These are phyloP conservation scores for Teunomyces lycoperdinae DNA, from an alignment of 805 yeast species.

Conservation along the genomic window DNA sequence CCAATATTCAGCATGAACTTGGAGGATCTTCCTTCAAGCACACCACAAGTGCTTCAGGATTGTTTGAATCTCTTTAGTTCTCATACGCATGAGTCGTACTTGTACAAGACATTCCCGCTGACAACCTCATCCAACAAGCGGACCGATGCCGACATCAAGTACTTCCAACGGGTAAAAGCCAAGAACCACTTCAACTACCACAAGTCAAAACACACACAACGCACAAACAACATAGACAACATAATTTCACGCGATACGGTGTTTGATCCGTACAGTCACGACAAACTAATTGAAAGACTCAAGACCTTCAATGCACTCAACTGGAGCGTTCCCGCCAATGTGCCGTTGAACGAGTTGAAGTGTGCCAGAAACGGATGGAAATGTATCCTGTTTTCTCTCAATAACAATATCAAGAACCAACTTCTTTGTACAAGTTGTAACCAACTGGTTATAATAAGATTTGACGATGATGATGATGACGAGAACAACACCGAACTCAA, in stretches of 20 bases:
- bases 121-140: slow-evolving; percentile 12
- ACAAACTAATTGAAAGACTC: slow-evolving; percentile 38
- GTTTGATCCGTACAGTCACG: slow-evolving; percentile 39
- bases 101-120: not conserved
- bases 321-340: slow-evolving; percentile 41
- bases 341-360: slow-evolving; percentile 41
- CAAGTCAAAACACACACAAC: slow-evolving; percentile 18
- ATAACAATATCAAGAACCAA: slow-evolving; percentile 25
- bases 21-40: slow-evolving; percentile 12
- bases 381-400: slow-evolving; percentile 32
- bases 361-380: slow-evolving; percentile 56
- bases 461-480: slow-evolving; percentile 40
- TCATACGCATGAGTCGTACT: slow-evolving; percentile 12
- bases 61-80: slow-evolving; percentile 20
- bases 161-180: slow-evolving; percentile 32
- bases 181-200: slow-evolving; percentile 39
- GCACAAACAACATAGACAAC: slow-evolving; percentile 9
- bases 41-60: slow-evolving; percentile 23
- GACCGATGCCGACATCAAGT: slow-evolving; percentile 31
- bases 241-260: slow-evolving; percentile 14
- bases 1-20: slow-evolving; percentile 9
- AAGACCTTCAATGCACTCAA: slow-evolving; percentile 42
- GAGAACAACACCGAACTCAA: slow-evolving; percentile 55
- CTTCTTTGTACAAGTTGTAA: slow-evolving; percentile 34
- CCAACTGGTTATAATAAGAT: slow-evolving; percentile 26